Base-by-base conservation (phyloP, 164 flowering plant species). In the Vitis riparia region DNA sequence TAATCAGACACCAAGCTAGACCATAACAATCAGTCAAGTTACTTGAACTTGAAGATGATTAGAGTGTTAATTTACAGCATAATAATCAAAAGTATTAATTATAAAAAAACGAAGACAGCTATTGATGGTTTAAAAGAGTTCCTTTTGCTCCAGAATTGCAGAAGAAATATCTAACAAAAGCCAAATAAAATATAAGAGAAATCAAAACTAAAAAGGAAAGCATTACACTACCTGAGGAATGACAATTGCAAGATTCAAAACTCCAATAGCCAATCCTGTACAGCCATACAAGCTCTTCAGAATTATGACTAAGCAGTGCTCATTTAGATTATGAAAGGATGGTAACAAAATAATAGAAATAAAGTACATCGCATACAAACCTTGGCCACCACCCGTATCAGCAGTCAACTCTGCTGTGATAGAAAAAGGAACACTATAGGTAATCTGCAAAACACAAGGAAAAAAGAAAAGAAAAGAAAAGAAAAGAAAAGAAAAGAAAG, bases 321-420 rank as follows among this genome's bases (percentile, higher is more conserved):
- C 32, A 37, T 32, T 47, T 37, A 47, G 70, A 44, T 30, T 11
- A 3, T 14, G 44, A 19, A 37, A 56, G 23, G n/a, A 72, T 75
- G 30, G 12, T 2, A 71, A 71, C 15, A 53, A 27, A 49, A 65
- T 27, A 5, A 17, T 51, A 50, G 51, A 69, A 47, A 17, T 12
- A 52, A 29, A 62, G 47, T 1, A 27, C 23, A 52, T 50, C 53
- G 17, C 12, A 62, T 14, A 82, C 81, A 67, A 72, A 95, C 98
- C 99, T 93, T 95, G 99, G 64, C 98, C 99, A 67, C 99, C 99
- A 55, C 97, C 99, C 0, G 93, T 76, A 81, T 91, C 97, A 77
- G 98, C 92, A 69, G 97, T 95, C 77, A 95, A 73, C 77, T 88
- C 94, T 19, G 99, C 97, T 12, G 97, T 91, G 60, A 95, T 80